Percentiles rank a stretch among this genome's conserved stretches.
phyloP scores from a whole-genome alignment of 1,284 basidiomycete genomes.

The Boletus albobrunnescens region DNA sequence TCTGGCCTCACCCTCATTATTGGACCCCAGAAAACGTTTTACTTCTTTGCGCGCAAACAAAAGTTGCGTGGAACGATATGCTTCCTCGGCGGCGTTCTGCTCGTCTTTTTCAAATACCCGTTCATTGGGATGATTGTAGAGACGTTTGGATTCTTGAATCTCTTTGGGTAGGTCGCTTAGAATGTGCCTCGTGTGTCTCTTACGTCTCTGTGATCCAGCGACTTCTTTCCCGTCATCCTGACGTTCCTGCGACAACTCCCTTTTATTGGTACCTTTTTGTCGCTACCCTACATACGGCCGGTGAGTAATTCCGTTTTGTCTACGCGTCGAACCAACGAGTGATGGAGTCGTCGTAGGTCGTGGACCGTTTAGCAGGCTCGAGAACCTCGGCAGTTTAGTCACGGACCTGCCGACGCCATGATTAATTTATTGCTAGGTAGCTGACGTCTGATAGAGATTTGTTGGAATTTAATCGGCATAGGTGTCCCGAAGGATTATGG shows the following conservation, averaged over 20 bases:
- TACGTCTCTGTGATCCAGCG: constrained; percentile 49
- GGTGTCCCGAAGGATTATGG: constrained; percentile 1
- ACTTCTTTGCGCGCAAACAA: constrained; percentile 95
- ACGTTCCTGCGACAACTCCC: constrained; percentile 95
- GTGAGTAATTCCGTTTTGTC: constrained; percentile 39
- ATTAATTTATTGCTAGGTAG: constrained; percentile 9
- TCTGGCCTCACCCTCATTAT: constrained; percentile 92
- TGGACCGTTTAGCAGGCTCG: constrained; percentile 73
- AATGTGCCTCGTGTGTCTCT: not conserved
- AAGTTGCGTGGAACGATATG: constrained; percentile 93
- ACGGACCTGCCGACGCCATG: not conserved
- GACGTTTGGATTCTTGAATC: constrained; percentile 92
- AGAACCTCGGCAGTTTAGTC: constrained; percentile 68
- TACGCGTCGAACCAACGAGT: constrained; percentile 4
- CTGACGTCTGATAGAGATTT: constrained; percentile 9
- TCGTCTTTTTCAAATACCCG: constrained; percentile 90
- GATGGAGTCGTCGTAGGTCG: constrained; percentile 42
- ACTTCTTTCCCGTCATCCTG: constrained; percentile 98
- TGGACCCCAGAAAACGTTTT: constrained; percentile 93
- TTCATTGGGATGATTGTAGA: constrained; percentile 92
- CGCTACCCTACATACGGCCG: constrained; percentile 77
- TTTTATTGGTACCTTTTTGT: constrained; percentile 83
- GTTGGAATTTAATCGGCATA: constrained; percentile 20
- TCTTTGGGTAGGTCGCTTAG: constrained; percentile 80
- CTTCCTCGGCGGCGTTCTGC: constrained; percentile 84